Evolutionary conservation across 768 basidiomycete genomes (phyloP).

Genomic region (Trametes punicea): DNA sequence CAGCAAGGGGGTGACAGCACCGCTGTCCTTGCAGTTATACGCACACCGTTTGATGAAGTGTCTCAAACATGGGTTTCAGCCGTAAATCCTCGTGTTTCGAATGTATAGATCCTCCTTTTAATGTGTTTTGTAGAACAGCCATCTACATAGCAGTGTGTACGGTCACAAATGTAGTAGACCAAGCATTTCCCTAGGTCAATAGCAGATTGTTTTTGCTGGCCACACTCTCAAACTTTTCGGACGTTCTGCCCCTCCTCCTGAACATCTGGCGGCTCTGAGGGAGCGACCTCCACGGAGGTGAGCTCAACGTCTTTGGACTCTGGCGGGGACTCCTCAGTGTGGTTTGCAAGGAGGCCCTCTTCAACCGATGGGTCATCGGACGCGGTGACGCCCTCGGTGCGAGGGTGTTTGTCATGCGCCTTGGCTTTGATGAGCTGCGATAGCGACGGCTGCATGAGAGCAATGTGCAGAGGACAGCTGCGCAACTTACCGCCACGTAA

Average conservation of each 20-base stretch:
- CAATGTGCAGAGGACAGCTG: not conserved
- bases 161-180: no score
- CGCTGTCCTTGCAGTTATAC: no score
- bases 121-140: no score
- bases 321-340: not conserved
- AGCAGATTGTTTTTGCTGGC: not conserved
- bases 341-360: constrained; percentile 26
- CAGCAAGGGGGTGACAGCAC: no score
- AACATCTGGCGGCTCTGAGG: not conserved
- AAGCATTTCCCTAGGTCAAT: no score
- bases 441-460: not conserved
- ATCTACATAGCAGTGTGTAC: not conserved
- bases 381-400: not conserved
- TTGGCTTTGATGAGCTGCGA: constrained; percentile 23
- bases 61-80: no score
- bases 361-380: constrained; percentile 26
- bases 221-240: not conserved
- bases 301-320: constrained; percentile 12
- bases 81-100: no score
- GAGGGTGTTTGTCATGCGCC: constrained; percentile 4
- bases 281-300: not conserved
- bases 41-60: no score
- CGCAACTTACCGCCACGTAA: constrained; percentile 56
- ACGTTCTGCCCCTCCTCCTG: not conserved
- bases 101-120: no score